Percentiles rank a stretch among this genome's conserved stretches.
These are phyloP conservation scores for Penicillium dipodomyicola DNA, from an alignment of 495 filamentous ascomycete genomes.

Conservation along the genomic window DNA sequence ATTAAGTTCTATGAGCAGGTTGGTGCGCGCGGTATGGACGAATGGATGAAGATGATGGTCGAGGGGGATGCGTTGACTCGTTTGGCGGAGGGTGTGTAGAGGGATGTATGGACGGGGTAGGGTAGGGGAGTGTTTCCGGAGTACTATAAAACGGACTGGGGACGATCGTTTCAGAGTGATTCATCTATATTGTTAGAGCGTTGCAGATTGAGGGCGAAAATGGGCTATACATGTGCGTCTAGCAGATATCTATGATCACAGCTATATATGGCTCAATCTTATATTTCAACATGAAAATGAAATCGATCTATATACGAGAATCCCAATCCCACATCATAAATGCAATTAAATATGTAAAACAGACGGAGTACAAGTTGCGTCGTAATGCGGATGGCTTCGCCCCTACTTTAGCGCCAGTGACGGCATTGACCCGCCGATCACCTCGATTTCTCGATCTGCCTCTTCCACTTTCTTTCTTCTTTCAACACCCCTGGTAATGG, in stretches of 20 bases:
- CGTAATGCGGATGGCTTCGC: slow-evolving; percentile 1
- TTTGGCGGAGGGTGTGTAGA: slow-evolving; percentile 43
- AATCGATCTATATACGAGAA: neutral
- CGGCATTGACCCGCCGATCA: slow-evolving; percentile 14
- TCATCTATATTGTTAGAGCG: neutral
- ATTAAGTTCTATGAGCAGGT: slow-evolving; percentile 81
- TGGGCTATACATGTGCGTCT: neutral
- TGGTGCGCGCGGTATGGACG: slow-evolving; percentile 76
- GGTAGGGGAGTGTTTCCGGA: neutral
- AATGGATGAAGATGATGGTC: slow-evolving; percentile 91
- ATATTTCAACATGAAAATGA: neutral
- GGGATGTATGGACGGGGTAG: neutral
- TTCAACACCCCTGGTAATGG: slow-evolving; percentile 27
- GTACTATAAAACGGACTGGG: neutral
- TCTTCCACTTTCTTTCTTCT: slow-evolving; percentile 6
- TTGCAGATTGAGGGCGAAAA: neutral
- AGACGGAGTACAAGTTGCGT: neutral
- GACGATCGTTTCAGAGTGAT: neutral
- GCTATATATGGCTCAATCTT: neutral
- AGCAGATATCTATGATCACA: neutral
- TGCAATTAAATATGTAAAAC: neutral
- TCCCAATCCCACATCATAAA: neutral
- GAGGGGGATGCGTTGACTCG: slow-evolving; percentile 67
- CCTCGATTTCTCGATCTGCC: slow-evolving; percentile 11
- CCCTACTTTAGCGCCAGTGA: slow-evolving; percentile 10